phyloP scores from a whole-genome alignment of 257 asterid genomes.

The Nemophila menziesii region DNA sequence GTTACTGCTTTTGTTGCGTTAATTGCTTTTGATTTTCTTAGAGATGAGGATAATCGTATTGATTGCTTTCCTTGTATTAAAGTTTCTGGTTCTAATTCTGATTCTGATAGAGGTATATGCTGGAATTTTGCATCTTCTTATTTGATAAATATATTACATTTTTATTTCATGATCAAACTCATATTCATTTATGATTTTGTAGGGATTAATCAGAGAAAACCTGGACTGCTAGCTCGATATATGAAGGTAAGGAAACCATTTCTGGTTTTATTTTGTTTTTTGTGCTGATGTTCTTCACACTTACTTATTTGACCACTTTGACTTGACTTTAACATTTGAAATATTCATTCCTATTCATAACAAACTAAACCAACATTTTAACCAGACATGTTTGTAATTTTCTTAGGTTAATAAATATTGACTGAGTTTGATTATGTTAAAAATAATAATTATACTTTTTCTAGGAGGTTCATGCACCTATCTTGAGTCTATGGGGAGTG shows the following conservation, averaged over 20 bases:
- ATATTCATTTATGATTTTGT: slow-evolving; percentile 20
- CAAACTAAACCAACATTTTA: not conserved
- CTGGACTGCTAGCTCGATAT: slow-evolving; percentile 74
- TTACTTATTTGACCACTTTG: too few species aligned
- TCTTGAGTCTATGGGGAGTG: slow-evolving; percentile 77
- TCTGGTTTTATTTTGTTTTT: slow-evolving; percentile 6
- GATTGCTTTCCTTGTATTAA: slow-evolving; percentile 91
- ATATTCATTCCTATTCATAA: too few species aligned
- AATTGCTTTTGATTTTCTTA: slow-evolving; percentile 83
- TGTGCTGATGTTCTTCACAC: not conserved
- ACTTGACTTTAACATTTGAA: not conserved
- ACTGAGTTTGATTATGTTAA: not conserved
- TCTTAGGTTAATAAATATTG: too few species aligned
- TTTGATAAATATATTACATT: slow-evolving; percentile 7
- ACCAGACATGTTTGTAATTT: not conserved
- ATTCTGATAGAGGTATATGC: slow-evolving; percentile 55
- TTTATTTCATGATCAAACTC: slow-evolving; percentile 10
- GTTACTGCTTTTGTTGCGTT: slow-evolving; percentile 96
- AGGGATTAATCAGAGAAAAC: slow-evolving; percentile 66
- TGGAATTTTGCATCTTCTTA: not conserved
- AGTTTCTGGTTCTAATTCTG: slow-evolving; percentile 43
- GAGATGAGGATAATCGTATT: slow-evolving; percentile 84
- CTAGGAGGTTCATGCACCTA: slow-evolving; percentile 87
- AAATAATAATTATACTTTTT: slow-evolving; percentile 8
- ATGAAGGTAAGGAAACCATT: slow-evolving; percentile 62